These are phyloP conservation scores for Isatis tinctoria DNA, from an alignment of 345 rosid species.

Conservation along the genomic window DNA sequence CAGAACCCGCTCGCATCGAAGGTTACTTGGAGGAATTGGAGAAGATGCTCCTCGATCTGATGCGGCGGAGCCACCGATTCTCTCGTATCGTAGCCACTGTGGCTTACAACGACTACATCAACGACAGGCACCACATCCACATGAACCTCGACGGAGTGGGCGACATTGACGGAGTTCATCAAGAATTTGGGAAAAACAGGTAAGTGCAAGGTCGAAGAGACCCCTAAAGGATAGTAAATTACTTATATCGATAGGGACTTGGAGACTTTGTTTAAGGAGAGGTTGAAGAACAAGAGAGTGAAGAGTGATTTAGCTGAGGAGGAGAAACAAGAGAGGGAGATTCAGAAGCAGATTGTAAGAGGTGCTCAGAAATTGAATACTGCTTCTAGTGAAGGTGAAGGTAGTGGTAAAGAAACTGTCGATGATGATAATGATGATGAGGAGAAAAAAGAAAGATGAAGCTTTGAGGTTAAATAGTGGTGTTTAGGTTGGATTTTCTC, in stretches of 20 bases:
- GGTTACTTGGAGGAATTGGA: slow-evolving; percentile 96
- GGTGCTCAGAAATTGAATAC: slow-evolving; percentile 45
- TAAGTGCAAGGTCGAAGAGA: slow-evolving; percentile 92
- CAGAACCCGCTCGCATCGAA: slow-evolving; percentile 72
- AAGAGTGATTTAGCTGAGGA: slow-evolving; percentile 79
- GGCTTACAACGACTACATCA: slow-evolving; percentile 84
- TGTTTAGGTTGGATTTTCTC: slow-evolving; percentile 65
- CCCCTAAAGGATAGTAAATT: slow-evolving; percentile 96
- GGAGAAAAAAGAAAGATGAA: slow-evolving; percentile 28
- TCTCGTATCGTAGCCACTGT: slow-evolving; percentile 94
- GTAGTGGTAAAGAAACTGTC: slow-evolving; percentile 8
- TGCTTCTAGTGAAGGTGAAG: slow-evolving; percentile 25
- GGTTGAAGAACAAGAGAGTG: slow-evolving; percentile 73
- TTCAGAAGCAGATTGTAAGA: slow-evolving; percentile 73
- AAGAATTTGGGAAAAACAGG: slow-evolving; percentile 78
- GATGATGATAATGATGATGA: slow-evolving; percentile 4
- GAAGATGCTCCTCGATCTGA: slow-evolving; percentile 58
- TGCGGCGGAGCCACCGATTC: slow-evolving; percentile 84
- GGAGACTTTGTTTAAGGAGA: slow-evolving; percentile 80
- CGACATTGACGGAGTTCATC: slow-evolving; percentile 82
- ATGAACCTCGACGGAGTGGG: slow-evolving; percentile 96
- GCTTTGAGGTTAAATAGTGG: slow-evolving; percentile 54
- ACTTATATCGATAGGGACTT: slow-evolving; percentile 86
- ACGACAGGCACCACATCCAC: slow-evolving; percentile 85
- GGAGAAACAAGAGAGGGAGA: slow-evolving; percentile 89